Evolutionary conservation across 495 filamentous ascomycete species (phyloP).

Genomic region (Tuber brumale): DNA sequence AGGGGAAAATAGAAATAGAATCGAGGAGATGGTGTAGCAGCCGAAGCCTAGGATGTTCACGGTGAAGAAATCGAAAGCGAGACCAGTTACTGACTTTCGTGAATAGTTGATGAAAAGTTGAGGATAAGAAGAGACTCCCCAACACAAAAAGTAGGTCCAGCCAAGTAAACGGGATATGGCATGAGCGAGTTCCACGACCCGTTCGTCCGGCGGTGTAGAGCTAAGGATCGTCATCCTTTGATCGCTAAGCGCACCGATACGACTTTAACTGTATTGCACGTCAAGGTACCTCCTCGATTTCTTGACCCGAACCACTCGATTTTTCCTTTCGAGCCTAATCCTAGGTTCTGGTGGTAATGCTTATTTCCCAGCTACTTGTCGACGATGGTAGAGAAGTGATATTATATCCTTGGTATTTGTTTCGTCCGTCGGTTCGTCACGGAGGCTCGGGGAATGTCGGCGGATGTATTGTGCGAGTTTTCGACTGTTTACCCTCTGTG

Average conservation of each 20-base stretch:
- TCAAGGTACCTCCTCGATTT: not conserved
- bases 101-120: constrained; percentile 71
- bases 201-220: not conserved
- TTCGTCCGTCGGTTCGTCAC: not conserved
- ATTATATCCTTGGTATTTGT: not conserved
- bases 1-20: constrained; percentile 67
- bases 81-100: constrained; percentile 68
- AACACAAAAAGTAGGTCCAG: constrained; percentile 61
- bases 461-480: not conserved
- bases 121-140: constrained; percentile 89
- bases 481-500: not conserved
- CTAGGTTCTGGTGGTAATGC: not conserved
- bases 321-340: not conserved
- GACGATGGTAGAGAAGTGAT: not conserved
- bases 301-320: not conserved
- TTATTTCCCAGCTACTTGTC: not conserved
- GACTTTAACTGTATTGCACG: not conserved
- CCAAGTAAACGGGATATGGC: constrained; percentile 52
- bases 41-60: constrained; percentile 68
- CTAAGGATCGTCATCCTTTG: not conserved
- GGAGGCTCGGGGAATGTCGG: not conserved
- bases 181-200: constrained; percentile 8
- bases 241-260: not conserved
- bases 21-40: constrained; percentile 68
- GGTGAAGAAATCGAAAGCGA: constrained; percentile 77